These are phyloP conservation scores for Pythium monospermum DNA, from an alignment of 352 stramenopile genomes.

Conservation along the genomic window DNA sequence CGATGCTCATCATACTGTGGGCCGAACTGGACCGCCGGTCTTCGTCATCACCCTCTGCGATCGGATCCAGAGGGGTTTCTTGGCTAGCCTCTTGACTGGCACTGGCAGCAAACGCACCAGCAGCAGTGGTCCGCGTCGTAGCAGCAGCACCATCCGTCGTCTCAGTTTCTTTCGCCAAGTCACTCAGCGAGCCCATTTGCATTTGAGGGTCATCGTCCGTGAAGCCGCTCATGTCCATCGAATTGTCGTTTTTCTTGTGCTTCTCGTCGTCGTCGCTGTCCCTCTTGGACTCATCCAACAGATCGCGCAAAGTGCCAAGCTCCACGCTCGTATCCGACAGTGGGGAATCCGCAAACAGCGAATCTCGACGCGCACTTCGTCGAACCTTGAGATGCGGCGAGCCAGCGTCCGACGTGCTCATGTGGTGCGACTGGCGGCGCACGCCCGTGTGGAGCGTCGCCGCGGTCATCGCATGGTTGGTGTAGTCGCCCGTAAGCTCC, in stretches of 20 bases:
- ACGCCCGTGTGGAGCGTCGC: slow-evolving; percentile 6
- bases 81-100: background rate
- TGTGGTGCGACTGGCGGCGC: background rate
- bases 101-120: background rate
- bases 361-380: slow-evolving; percentile 15
- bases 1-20: slow-evolving; percentile 78
- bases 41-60: slow-evolving; percentile 61
- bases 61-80: slow-evolving; percentile 35
- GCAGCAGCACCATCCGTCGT: slow-evolving; percentile 18
- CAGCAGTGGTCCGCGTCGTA: too few species aligned
- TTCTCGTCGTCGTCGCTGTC: slow-evolving; percentile 24
- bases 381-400: background rate
- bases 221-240: background rate
- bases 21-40: slow-evolving; percentile 29
- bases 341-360: slow-evolving; percentile 23
- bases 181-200: slow-evolving; percentile 13
- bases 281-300: slow-evolving; percentile 44
- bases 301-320: slow-evolving; percentile 48
- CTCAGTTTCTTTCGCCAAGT: slow-evolving; percentile 23
- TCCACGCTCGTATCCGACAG: slow-evolving; percentile 50
- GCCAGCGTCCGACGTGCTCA: background rate
- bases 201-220: slow-evolving; percentile 1
- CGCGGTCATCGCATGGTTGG: slow-evolving; percentile 30
- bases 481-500: slow-evolving; percentile 83
- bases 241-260: slow-evolving; percentile 3